These are phyloP conservation scores for Marasmius oreades DNA, from an alignment of 1,284 basidiomycete species.

Conservation along the genomic window DNA sequence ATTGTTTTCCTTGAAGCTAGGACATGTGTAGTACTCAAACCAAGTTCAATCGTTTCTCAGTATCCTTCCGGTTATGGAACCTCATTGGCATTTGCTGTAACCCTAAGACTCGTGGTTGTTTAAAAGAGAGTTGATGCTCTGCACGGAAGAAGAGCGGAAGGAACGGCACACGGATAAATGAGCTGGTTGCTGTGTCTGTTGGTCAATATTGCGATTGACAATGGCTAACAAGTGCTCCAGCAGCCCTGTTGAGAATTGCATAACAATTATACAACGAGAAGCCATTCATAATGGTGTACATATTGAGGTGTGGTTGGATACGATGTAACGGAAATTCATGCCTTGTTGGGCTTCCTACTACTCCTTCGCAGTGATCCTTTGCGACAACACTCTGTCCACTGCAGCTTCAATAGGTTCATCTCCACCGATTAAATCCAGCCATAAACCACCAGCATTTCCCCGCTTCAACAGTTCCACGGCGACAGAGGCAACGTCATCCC, in stretches of 20 bases:
- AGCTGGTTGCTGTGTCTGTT: background rate
- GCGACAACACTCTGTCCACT: slow-evolving; percentile 10
- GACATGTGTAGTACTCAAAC: background rate
- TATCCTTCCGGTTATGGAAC: background rate
- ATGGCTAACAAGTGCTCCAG: too few relatives aligned
- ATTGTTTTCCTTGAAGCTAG: background rate
- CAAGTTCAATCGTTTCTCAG: background rate
- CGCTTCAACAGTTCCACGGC: slow-evolving; percentile 51
- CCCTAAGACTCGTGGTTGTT: background rate
- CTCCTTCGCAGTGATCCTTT: slow-evolving; percentile 12
- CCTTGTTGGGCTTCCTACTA: background rate
- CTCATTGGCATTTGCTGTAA: background rate
- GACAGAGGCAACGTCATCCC: slow-evolving; percentile 62
- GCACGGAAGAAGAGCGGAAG: background rate
- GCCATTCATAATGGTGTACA: too few relatives aligned
- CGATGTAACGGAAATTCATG: too few relatives aligned
- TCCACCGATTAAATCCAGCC: slow-evolving; percentile 63
- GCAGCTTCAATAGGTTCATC: slow-evolving; percentile 44
- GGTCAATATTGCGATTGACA: background rate
- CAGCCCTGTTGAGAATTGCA: too few relatives aligned
- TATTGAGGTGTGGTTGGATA: too few relatives aligned
- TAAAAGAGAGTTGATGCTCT: background rate
- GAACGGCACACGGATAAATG: background rate
- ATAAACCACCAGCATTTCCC: slow-evolving; percentile 57
- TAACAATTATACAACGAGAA: too few relatives aligned